Base-by-base conservation (phyloP, 2,329 filamentous ascomycete species). In the Kalmusia sp. region DNA sequence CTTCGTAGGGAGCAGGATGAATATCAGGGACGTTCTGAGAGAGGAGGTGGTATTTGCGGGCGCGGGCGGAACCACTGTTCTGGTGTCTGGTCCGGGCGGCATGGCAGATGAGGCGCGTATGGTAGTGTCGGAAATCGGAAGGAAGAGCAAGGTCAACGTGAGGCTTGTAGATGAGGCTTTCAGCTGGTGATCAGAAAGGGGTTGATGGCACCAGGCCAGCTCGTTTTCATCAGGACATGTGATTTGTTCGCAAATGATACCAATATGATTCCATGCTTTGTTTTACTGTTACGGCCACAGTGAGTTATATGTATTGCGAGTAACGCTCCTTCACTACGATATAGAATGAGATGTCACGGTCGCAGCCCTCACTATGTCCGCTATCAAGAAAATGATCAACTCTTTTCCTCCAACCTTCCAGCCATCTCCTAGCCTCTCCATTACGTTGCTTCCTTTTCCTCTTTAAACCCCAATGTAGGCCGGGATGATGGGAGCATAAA, bases 91-190 rank as follows among this genome's bases (percentile, higher is more conserved):
- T 4, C 54, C 54, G 4, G 47, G 37, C 1, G 43, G 37, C 4
- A 57, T 57, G 54, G 33, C 38, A 9, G 43, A 57, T 27, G 54
- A 57, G 25, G 51, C 50, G 8, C 39, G 54, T 14, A 30, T 27
- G 24, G 24, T 46, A 14, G 51, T 57, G 1, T 35, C 46, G 11
- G 37, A 44, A 40, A 49, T 57, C 40, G 54, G 45, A 14, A 51
- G 37, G 31, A 39, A 51, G 31, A 35, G 48, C 1, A 46, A 24
- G 9, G 51, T 46, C 12, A 49, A 46, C 8, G 47, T 51, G 19
- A 43, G 37, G 40, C 37, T 57, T 15, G 38, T 40, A 12, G 51
- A 48, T 31, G 54, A 57, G 34, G 33, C 46, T 5, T 57, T 57
- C 25, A 54, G 54, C 27, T 57, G 54, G 54, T 57, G 33, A n/a